Evolutionary conservation across 2,329 filamentous ascomycete species (phyloP), one percentile per base, ranked within the genome.

Genomic region (Escovopsis sp.): DNA sequence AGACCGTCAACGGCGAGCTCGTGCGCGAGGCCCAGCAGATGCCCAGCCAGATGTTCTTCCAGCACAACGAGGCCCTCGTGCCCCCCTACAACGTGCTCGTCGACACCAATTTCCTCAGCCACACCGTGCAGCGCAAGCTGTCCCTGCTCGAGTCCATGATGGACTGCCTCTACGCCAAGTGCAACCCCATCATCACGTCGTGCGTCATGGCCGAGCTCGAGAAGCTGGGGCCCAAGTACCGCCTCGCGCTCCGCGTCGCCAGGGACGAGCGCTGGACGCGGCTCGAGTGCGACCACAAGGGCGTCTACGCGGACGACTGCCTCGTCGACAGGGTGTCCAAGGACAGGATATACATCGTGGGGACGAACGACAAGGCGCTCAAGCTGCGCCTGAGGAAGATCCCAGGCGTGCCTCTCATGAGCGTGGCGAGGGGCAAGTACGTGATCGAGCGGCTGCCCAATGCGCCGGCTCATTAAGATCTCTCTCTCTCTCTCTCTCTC

Each of bases 131-230:
- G 57, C 76, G 80, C 46, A 96, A 98, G 62, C 72, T 96, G 15
- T 84, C 87, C 25, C 64, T 96, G 11, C 69, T 93, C 15, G 79
- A 88, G 41, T 77, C 79, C 3, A 83, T 94, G 65, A 94, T 94
- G 84, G 86, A 94, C 56, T 81, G 83, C 36, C 69, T 98, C 4
- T 93, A 87, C 55, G 88, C 88, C 14, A 92, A 92, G 50, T 90
- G 83, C 55, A 84, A 77, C 16, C 85, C 86, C 14, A 79, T 90
- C 44, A 86, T 96, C 45, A 94, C 86, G 2, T 64, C 51, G 40
- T 69, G 81, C 62, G 77, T 78, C 46, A 78, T 87, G 70, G 79
- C 77, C 37, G 86, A 94, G 56, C 60, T 94, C 43, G 86, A 94
- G 54, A 93, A 93, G 55, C 68, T 94, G 9, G 87, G 88, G 0